Base-by-base conservation (phyloP, 441 rosid species). In the Iberis amara region DNA sequence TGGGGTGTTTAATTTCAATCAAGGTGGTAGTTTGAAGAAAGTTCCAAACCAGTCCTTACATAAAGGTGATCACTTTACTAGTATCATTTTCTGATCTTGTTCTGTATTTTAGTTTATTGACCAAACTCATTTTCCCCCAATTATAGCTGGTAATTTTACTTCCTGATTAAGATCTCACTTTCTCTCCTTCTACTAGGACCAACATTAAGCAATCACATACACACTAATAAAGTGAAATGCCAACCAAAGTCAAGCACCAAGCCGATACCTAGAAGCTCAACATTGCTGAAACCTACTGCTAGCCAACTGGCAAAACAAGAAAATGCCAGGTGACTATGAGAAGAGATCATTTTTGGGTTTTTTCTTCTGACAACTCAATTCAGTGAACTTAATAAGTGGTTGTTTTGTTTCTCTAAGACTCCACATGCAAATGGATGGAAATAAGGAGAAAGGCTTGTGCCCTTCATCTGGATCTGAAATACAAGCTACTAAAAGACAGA, bases 401-500 rank as follows among this genome's bases (percentile, higher is more conserved):
- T 35, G 10, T 46, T 27, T 37, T 45, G 38, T 52, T 51, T 56
- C 23, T 42, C 4, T 6, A 42, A 47, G 56, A 27, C 8, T 40
- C 2, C 55, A 31, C 39, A 36, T 12, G 36, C 53, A 43, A 51
- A 46, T 44, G 18, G 59, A n/a, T 24, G 18, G 24, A 1, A 11
- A 8, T 8, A 61, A 52, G 44, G 54, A 61, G 41, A 62, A 28
- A n/a, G 47, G 65, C 30, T 52, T 44, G 38, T 42, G 12, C 51
- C 30, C 27, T 66, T 60, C 83, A 69, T 76, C 77, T 67, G 66
- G 38, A 39, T 73, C 68, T 39, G 95, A 85, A 72, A 66, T 46
- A 69, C 96, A 89, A 64, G 87, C 96, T 66, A 60, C 89, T 58
- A 89, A 89, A 80, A 79, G 89, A 73, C 96, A 80, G 80, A 89